phyloP scores from a whole-genome alignment of 2,329 filamentous ascomycete genomes.

The Chaetomiaceae sp. region DNA sequence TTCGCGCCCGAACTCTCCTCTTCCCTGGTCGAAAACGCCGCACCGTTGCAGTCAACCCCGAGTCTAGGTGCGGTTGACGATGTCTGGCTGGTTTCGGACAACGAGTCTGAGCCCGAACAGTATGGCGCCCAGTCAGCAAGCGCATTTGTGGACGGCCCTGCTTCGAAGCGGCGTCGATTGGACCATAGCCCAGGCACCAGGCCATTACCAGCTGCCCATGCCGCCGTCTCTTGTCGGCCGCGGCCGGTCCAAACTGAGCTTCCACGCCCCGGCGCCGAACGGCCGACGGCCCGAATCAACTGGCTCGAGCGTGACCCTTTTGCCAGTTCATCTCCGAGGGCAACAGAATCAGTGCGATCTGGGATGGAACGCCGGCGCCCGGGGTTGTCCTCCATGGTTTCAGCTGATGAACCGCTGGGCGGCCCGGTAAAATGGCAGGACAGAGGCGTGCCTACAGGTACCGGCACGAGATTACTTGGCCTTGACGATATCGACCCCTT shows the following conservation, averaged over 20 bases:
- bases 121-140: too few species aligned
- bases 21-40: too few species aligned
- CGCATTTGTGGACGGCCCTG: neutral
- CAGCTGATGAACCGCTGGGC: conserved; percentile 2
- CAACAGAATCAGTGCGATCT: neutral
- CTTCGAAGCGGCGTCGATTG: conserved; percentile 6
- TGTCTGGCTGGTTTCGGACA: conserved; percentile 8
- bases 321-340: conserved; percentile 15
- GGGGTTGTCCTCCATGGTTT: neutral
- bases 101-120: neutral
- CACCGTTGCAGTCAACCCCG: too few species aligned
- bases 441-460: neutral
- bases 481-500: conserved; percentile 14
- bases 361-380: neutral
- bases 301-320: conserved; percentile 15
- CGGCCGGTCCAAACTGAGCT: neutral
- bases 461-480: neutral
- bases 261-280: neutral
- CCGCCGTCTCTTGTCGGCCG: neutral
- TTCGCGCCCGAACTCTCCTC: neutral
- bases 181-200: neutral
- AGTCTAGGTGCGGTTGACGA: too few species aligned
- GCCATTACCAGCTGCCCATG: neutral
- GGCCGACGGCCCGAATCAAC: neutral
- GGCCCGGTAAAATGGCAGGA: neutral